Conservation (phyloP, 768 basidiomycete genomes). For the Suillus subalutaceus region DNA sequence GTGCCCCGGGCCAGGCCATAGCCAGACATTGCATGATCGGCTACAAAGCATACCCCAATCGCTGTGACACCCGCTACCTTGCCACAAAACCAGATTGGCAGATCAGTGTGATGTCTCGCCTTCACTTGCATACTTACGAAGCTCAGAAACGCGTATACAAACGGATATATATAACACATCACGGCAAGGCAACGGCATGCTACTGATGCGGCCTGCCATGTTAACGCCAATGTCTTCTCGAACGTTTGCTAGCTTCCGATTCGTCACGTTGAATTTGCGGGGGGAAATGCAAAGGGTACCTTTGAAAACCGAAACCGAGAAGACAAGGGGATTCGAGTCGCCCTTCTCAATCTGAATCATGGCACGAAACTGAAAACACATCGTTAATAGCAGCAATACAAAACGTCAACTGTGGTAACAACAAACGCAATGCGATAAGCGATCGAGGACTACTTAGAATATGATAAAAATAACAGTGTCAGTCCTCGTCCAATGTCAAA, state of each 20-base stretch:
- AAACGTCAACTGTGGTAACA: not conserved
- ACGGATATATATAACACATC: not conserved
- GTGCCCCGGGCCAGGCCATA: too few relatives aligned
- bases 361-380: not conserved
- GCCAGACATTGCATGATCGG: not conserved
- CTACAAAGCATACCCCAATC: not conserved
- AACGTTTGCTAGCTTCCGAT: not conserved
- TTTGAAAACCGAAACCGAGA: not conserved
- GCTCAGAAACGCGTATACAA: not conserved
- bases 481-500: not conserved
- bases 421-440: not conserved
- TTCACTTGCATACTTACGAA: not conserved
- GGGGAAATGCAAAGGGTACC: not conserved
- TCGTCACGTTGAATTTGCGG: not conserved
- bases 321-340: not conserved
- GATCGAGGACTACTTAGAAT: not conserved
- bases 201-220: not conserved
- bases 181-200: conserved; percentile 3
- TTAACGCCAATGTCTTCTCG: not conserved
- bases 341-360: not conserved
- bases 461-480: not conserved
- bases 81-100: not conserved
- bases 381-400: not conserved
- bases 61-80: not conserved
- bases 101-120: not conserved